phyloP scores from a whole-genome alignment of 1,284 basidiomycete species.

The Takashimella tepidaria region DNA sequence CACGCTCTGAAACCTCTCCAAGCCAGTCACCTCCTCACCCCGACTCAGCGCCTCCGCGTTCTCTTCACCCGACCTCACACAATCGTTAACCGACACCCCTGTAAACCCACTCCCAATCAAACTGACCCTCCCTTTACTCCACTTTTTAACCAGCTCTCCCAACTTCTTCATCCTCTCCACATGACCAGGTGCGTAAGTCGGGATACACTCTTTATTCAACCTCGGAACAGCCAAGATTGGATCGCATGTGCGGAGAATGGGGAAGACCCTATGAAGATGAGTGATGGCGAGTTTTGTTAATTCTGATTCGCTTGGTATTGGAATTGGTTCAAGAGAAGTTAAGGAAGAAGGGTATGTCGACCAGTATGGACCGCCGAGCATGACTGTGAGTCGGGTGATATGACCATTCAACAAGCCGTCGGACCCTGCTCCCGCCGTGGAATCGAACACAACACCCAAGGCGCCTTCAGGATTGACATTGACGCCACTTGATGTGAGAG shows the following conservation, averaged over 20 bases:
- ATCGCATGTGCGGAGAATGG: slow-evolving; percentile 38
- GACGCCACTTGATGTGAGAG: too few relatives aligned
- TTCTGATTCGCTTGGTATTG: slow-evolving; percentile 9
- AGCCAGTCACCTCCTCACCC: slow-evolving; percentile 31
- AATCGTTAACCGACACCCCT: slow-evolving; percentile 87
- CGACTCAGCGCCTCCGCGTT: slow-evolving; percentile 31
- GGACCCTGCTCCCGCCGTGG: slow-evolving; percentile 64
- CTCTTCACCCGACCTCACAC: slow-evolving; percentile 64
- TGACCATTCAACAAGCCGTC: slow-evolving; percentile 34
- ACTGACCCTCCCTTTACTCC: slow-evolving; percentile 58
- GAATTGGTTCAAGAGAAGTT: slow-evolving; percentile 1
- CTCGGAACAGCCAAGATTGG: slow-evolving; percentile 55
- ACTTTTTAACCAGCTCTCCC: slow-evolving; percentile 52
- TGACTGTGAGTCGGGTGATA: slow-evolving; percentile 71
- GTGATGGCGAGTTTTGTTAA: slow-evolving; percentile 45
- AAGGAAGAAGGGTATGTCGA: slow-evolving; percentile 37
- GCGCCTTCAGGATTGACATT: slow-evolving; percentile 51
- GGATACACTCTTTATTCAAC: slow-evolving; percentile 71
- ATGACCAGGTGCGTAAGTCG: slow-evolving; percentile 73
- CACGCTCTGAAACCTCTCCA: slow-evolving; percentile 39
- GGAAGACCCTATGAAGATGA: slow-evolving; percentile 54
- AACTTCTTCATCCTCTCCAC: slow-evolving; percentile 63
- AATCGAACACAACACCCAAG: slow-evolving; percentile 80
- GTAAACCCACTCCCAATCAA: slow-evolving; percentile 81
- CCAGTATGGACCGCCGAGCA: slow-evolving; percentile 81